A percentile compares a stretch with the other conserved stretches of the same genome.
These are phyloP conservation scores for Amphibolis antarctica DNA, from an alignment of 106 monocot species.

Conservation along the genomic window DNA sequence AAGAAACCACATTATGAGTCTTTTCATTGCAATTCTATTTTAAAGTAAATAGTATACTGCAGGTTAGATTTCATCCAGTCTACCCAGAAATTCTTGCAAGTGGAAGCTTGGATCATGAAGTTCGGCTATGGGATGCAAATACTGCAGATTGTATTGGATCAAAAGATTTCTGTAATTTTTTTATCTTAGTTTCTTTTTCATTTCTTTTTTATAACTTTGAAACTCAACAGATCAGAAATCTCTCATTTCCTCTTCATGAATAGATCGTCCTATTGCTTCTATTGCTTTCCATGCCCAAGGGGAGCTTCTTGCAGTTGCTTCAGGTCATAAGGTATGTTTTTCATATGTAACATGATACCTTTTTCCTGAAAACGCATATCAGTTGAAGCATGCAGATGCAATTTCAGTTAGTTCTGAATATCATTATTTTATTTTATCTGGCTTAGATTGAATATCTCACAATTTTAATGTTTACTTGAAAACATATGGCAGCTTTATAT, in stretches of 20 bases:
- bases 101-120: constrained; percentile 98
- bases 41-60: constrained; percentile 10
- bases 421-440: background rate
- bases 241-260: background rate
- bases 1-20: background rate
- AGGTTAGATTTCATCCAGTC: constrained; percentile 94
- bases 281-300: constrained; percentile 98
- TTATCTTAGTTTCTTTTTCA: background rate
- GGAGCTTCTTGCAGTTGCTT: constrained; percentile 93
- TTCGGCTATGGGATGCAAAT: constrained; percentile 84
- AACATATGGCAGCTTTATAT: constrained; percentile 56
- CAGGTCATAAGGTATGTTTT: constrained; percentile 82
- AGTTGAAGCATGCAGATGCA: background rate
- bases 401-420: background rate
- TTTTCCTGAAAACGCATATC: background rate
- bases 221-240: background rate
- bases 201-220: background rate
- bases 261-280: constrained; percentile 96
- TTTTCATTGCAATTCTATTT: constrained; percentile 4
- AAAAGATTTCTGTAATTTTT: constrained; percentile 62
- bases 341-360: background rate
- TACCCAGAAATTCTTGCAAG: constrained; percentile 86
- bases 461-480: constrained; percentile 3
- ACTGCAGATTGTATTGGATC: constrained; percentile 80
- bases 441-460: background rate